Evolutionary conservation across 1,284 basidiomycete species (phyloP).

Genomic region (Moniliella sp.): DNA sequence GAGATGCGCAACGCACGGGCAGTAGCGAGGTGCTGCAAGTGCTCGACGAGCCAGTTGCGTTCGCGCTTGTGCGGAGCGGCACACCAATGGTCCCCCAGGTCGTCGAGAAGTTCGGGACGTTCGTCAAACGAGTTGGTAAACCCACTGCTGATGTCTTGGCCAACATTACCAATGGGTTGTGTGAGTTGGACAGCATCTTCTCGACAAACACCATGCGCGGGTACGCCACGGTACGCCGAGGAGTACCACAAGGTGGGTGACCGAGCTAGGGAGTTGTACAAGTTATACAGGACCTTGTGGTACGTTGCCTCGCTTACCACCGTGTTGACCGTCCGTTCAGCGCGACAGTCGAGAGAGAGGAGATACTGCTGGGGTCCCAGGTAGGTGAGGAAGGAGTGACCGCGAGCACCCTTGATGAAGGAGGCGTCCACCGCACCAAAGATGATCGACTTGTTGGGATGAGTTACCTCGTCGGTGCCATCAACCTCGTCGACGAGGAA

Average conservation of each 20-base stretch:
- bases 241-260: slow-evolving; percentile 27
- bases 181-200: slow-evolving; percentile 14
- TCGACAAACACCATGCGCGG: slow-evolving; percentile 32
- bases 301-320: slow-evolving; percentile 23
- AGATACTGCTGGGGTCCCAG: slow-evolving; percentile 29
- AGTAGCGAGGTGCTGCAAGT: slow-evolving; percentile 32
- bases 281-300: slow-evolving; percentile 5
- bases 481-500: slow-evolving; percentile 24
- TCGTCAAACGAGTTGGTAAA: slow-evolving; percentile 33
- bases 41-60: slow-evolving; percentile 66
- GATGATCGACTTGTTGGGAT: slow-evolving; percentile 12
- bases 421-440: neutral
- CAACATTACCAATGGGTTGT: slow-evolving; percentile 25
- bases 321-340: slow-evolving; percentile 27
- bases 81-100: slow-evolving; percentile 49
- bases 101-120: slow-evolving; percentile 31
- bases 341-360: slow-evolving; percentile 25
- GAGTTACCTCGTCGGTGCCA: slow-evolving; percentile 8
- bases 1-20: slow-evolving; percentile 18
- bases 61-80: slow-evolving; percentile 47
- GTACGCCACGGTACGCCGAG: slow-evolving; percentile 31
- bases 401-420: slow-evolving; percentile 4
- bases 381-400: slow-evolving; percentile 22
- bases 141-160: slow-evolving; percentile 15
- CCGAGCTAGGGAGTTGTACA: slow-evolving; percentile 15